Conservation (phyloP, 345 rosid genomes). For the Turritis glabra region DNA sequence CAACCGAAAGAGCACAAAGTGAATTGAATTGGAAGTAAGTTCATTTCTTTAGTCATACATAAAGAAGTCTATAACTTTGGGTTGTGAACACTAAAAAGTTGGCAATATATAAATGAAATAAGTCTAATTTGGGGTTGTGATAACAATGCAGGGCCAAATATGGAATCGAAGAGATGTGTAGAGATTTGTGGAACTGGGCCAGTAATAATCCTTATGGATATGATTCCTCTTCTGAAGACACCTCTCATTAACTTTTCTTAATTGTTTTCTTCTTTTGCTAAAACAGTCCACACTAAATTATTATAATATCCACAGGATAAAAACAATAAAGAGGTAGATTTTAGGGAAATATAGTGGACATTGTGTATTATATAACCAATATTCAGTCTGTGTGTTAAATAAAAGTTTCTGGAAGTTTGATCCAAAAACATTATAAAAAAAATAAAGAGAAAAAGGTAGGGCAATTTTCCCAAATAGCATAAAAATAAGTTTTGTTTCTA, state of each 20-base stretch:
- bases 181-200: slow-evolving; percentile 96
- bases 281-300: slow-evolving; percentile 1
- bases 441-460: too few species aligned
- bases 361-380: neutral
- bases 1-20: slow-evolving; percentile 70
- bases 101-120: neutral
- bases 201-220: slow-evolving; percentile 93
- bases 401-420: neutral
- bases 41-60: neutral
- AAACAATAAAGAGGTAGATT: neutral
- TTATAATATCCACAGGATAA: neutral
- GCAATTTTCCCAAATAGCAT: too few species aligned
- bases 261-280: neutral
- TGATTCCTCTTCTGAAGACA: slow-evolving; percentile 44
- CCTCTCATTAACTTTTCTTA: neutral
- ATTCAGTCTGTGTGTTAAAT: neutral
- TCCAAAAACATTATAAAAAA: neutral
- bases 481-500: too few species aligned
- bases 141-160: slow-evolving; percentile 67
- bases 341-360: neutral
- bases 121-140: neutral
- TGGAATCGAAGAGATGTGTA: slow-evolving; percentile 89
- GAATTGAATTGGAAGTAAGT: slow-evolving; percentile 96
- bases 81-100: neutral
- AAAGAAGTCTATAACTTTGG: neutral